phyloP scores from a whole-genome alignment of 1,284 basidiomycete genomes.

The Anthracocystis panici-leucophaei region DNA sequence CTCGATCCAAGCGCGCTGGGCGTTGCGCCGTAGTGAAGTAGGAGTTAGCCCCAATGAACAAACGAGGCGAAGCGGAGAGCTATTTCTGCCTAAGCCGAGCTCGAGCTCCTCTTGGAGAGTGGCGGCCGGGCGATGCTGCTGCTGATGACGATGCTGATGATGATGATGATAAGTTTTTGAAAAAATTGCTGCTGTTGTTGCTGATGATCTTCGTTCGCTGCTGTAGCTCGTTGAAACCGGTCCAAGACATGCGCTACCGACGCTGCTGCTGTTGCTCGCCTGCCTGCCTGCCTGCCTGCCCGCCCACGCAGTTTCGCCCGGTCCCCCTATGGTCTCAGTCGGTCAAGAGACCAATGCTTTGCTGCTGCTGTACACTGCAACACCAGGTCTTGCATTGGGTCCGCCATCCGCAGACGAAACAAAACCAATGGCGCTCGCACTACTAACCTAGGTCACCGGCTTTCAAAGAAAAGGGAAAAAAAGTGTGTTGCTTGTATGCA shows the following conservation, averaged over 20 bases:
- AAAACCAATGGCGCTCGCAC: too few relatives aligned
- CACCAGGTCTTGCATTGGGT: too few relatives aligned
- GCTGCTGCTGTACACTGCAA: too few relatives aligned
- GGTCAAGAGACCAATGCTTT: too few relatives aligned
- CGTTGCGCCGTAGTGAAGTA: slow-evolving; percentile 4
- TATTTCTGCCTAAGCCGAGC: too few relatives aligned
- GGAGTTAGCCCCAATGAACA: too few relatives aligned
- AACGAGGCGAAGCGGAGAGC: too few relatives aligned
- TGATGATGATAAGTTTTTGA: neutral
- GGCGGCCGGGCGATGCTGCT: neutral
- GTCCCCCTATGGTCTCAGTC: too few relatives aligned
- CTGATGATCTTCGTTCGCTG: neutral
- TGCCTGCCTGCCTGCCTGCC: neutral
- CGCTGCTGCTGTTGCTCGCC: neutral
- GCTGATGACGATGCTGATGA: neutral
- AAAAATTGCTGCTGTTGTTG: neutral
- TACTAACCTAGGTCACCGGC: too few relatives aligned
- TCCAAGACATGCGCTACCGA: slow-evolving; percentile 7
- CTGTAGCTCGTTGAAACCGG: slow-evolving; percentile 4
- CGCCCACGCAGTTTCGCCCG: neutral
- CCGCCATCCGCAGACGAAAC: too few relatives aligned
- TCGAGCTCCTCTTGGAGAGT: too few relatives aligned
- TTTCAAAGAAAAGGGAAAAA: too few relatives aligned
- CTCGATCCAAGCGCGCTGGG: slow-evolving; percentile 9
- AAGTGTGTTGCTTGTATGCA: neutral